These are phyloP conservation scores for Drosera spatulata DNA, from an alignment of 179 eudicot species.

Conservation along the genomic window DNA sequence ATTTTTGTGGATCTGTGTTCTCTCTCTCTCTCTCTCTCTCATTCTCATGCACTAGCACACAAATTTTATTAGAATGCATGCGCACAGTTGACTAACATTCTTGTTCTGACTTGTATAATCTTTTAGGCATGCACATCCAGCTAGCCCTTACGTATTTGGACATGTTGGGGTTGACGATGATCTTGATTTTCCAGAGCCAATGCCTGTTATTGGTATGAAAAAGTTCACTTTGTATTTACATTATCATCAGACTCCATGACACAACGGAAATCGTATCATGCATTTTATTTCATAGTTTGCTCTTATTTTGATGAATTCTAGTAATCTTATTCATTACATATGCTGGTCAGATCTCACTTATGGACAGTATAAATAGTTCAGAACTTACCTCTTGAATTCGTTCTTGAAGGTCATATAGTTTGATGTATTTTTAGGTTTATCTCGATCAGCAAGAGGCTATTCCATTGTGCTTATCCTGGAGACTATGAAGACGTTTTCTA, in stretches of 20 bases:
- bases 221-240: background rate
- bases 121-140: conserved; percentile 99
- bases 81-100: background rate
- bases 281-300: background rate
- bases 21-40: no score
- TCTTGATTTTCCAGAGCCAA: conserved; percentile 98
- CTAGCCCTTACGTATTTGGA: conserved; percentile 94
- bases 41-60: no score
- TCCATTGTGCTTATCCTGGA: conserved; percentile 70
- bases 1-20: no score
- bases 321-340: no score
- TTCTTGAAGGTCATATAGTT: background rate
- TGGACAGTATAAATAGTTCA: no score
- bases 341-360: no score
- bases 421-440: conserved; percentile 42
- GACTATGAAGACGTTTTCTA: conserved; percentile 90
- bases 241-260: background rate
- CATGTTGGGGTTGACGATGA: conserved; percentile 87
- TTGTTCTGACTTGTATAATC: conserved; percentile 6
- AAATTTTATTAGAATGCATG: no score
- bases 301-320: background rate
- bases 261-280: background rate
- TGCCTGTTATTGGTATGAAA: conserved; percentile 92
- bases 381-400: background rate
- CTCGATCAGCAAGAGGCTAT: conserved; percentile 96